A percentile compares a stretch with the other conserved stretches of the same genome.
Evolutionary conservation across 768 basidiomycete genomes (phyloP).

Genomic region (Suillus placidus): DNA sequence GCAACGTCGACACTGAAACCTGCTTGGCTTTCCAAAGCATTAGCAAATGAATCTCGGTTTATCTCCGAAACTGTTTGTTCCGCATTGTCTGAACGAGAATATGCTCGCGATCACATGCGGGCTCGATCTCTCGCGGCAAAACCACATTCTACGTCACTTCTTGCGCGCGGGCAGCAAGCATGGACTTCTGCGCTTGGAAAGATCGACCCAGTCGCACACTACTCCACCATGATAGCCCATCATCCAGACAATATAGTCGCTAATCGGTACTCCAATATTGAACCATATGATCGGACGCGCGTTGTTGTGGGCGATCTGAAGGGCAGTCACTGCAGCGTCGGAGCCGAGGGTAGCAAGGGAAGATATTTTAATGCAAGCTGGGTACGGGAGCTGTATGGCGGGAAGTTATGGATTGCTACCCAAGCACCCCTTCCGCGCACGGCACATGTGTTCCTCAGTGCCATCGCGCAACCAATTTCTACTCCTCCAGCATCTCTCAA

Average conservation of each 20-base stretch:
- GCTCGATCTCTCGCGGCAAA: conserved; percentile 21
- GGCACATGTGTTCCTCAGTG: conserved; percentile 74
- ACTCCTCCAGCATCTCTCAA: conserved; percentile 36
- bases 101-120: conserved; percentile 35
- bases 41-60: neutral
- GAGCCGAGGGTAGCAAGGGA: conserved; percentile 29
- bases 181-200: conserved; percentile 10
- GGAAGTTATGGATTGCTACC: conserved; percentile 83
- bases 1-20: neutral
- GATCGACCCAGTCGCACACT: conserved; percentile 42
- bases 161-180: conserved; percentile 14
- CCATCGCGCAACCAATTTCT: conserved; percentile 55
- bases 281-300: conserved; percentile 83
- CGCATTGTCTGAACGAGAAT: conserved; percentile 42
- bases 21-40: conserved; percentile 5
- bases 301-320: conserved; percentile 48
- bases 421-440: conserved; percentile 79
- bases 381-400: conserved; percentile 74
- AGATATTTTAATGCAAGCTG: conserved; percentile 85
- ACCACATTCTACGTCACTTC: neutral
- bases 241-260: conserved; percentile 43
- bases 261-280: conserved; percentile 76
- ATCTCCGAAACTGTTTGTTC: conserved; percentile 31
- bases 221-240: conserved; percentile 56
- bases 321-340: neutral